phyloP scores from a whole-genome alignment of 1,284 basidiomycete genomes.

The Exobasidium rhododendri region DNA sequence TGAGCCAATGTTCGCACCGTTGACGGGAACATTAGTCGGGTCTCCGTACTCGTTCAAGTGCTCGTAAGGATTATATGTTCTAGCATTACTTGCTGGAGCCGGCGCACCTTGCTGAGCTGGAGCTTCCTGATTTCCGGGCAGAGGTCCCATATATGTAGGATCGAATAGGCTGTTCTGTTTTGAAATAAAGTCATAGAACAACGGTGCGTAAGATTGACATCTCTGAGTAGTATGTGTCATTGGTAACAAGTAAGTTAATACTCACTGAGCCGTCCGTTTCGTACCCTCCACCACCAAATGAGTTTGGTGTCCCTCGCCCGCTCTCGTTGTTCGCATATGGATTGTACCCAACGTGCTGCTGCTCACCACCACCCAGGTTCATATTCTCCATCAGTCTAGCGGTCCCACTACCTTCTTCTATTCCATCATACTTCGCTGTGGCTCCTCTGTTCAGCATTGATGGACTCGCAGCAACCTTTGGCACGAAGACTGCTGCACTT shows the following conservation, averaged over 20 bases:
- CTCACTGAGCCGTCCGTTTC: conserved; percentile 18
- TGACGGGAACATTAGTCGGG: conserved; percentile 4
- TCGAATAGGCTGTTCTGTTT: conserved; percentile 19
- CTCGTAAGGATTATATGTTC: conserved; percentile 39
- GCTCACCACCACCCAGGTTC: conserved; percentile 20
- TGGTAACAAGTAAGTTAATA: neutral
- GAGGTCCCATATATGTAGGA: conserved; percentile 23
- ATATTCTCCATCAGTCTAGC: conserved; percentile 16
- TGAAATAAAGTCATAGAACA: neutral
- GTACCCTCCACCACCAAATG: conserved; percentile 16
- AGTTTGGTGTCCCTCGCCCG: conserved; percentile 21
- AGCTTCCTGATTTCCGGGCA: conserved; percentile 5
- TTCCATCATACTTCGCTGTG: conserved; percentile 10
- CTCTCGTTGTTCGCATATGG: conserved; percentile 21
- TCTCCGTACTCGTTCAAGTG: conserved; percentile 46
- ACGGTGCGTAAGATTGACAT: neutral
- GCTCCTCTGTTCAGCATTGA: conserved; percentile 20
- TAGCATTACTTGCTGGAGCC: neutral
- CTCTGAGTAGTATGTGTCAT: neutral
- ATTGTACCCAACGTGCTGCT: conserved; percentile 18
- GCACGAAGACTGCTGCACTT: conserved; percentile 44
- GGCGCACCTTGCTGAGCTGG: neutral
- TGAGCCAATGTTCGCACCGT: conserved; percentile 1
- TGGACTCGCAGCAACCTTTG: conserved; percentile 27
- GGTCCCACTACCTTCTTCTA: conserved; percentile 9